phyloP scores from a whole-genome alignment of 2,329 filamentous ascomycete genomes.

The Pseudocercospora macadamiae region DNA sequence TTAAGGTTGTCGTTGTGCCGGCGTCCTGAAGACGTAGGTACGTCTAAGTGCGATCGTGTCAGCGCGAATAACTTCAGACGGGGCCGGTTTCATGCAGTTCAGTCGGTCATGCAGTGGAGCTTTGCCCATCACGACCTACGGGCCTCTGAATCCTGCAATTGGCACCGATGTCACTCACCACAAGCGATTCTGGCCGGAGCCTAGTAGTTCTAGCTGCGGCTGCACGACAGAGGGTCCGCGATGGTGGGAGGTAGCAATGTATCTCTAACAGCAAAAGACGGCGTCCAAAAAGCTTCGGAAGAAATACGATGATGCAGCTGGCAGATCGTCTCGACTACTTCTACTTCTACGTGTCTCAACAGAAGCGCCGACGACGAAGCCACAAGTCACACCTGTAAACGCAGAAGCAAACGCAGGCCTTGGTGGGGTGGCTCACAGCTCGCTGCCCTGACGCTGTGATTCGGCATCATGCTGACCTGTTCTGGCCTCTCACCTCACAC shows the following conservation, averaged over 20 bases:
- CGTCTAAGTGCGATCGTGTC: neutral
- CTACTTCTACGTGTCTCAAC: neutral
- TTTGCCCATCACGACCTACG: neutral
- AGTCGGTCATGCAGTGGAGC: slow-evolving; percentile 2
- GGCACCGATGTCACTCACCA: slow-evolving; percentile 5
- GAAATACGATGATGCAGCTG: neutral
- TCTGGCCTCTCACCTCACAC: neutral
- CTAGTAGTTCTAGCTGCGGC: neutral
- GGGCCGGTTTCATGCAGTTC: neutral
- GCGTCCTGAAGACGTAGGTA: no score
- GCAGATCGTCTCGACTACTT: neutral
- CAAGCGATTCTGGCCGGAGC: slow-evolving; percentile 1
- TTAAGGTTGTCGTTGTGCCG: neutral
- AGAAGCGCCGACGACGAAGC: slow-evolving; percentile 8
- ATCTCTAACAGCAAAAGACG: neutral
- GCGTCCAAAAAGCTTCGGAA: no score
- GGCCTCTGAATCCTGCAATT: neutral
- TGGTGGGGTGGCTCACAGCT: slow-evolving; percentile 2
- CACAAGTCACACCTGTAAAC: neutral
- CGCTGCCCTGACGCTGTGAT: neutral
- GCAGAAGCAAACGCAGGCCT: slow-evolving; percentile 1
- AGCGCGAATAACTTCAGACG: neutral
- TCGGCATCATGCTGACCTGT: neutral
- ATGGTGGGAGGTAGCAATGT: neutral
- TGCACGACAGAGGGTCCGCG: slow-evolving; percentile 2